Base-by-base conservation (phyloP, 2,329 filamentous ascomycete species). In the Trichoderma sp. region DNA sequence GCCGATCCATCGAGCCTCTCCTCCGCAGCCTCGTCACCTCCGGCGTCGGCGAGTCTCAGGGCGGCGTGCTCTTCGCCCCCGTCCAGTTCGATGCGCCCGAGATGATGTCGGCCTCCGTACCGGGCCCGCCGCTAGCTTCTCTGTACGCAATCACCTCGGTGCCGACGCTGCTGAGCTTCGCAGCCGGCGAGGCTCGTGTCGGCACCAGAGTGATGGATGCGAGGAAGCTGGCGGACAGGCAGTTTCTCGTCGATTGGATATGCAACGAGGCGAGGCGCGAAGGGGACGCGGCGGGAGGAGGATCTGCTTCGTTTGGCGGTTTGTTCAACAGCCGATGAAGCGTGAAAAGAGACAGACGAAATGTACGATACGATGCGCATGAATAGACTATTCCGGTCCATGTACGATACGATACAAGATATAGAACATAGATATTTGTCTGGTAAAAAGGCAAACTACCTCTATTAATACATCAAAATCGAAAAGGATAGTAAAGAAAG, bases 41-140 rank as follows among this genome's bases (percentile, higher is more conserved):
- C 3, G 85, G 86, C 64, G 81, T 86, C 3, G 88, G 88, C 71
- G 86, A 89, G 79, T 81, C 79, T 0, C 84, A 88, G 77, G 88
- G 87, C 74, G 88, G 87, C 30, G 85, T 90, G 6, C 82, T 81
- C n/a, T 86, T 84, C 72, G 85, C 83, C 72, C 81, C 84, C 32
- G 82, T 90, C 72, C 86, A 90, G 77, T 88, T 85, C 72, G 88
- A 90, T 76, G 83, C 85, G 5, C 85, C 86, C 1, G 88, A 90
- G 76, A 82, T 89, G 73, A 87, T 88, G 86, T 47, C 53, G 26
- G 17, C 55, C 20, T 77, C 78, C 1, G 76, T 76, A 26, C 74
- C 47, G 86, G 77, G 43, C 8, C 43, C n/a, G n/a, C n/a, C 43
- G 9, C 43, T 50, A 4, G 43, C 43, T 50, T 50, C 43, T 0